Base-by-base conservation (phyloP, 129 eudicot genomes). In the Lactuca sativa region DNA sequence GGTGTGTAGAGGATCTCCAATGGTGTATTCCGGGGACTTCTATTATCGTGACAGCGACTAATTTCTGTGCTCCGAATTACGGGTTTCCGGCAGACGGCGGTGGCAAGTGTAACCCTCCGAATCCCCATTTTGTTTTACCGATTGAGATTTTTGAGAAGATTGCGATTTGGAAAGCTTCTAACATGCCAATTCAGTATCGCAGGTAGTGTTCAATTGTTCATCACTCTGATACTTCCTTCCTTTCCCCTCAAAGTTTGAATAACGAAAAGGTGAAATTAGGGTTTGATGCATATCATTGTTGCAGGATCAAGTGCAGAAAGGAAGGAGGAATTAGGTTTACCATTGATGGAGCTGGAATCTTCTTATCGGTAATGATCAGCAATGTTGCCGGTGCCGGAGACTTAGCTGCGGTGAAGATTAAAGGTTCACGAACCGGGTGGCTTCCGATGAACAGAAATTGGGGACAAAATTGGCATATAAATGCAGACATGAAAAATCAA, bases 1-100 rank as follows among this genome's bases (percentile, higher is more conserved):
- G 83, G 59, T 92, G 95, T 76, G 96, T 89, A 4, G 95, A 92
- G 59, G 96, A 92, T 72, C 86, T 93, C 68, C 73, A 86, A 61
- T 89, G 90, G 86, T 93, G 98, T 58, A 89, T 89, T 69, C 98
- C 97, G 3, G 97, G 97, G 7, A 93, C 98, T 2, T 93, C 96
- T 3, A 89, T 89, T 4, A 89, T 93, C 18, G 97, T 93, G 9
- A 89, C 98, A 33, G 95, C 95, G 0, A 93, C 98, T n/a, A 89
- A 89, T 32, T 93, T 93, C 59, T 93, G 98, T 64, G 92, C 98
- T 10, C 98, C 98, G 0, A 93, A 93, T 52, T 90, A 75, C 56
- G 96, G 95, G 4, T 84, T 93, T 64, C 81, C 86, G 49, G 79
- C 90, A 4, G 95, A 89, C 40, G 88, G 77, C 14, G 98, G 98